Percentiles rank a stretch among this genome's conserved stretches.
These are phyloP conservation scores for Calocera viscosa DNA, from an alignment of 768 basidiomycete genomes.

Conservation along the genomic window DNA sequence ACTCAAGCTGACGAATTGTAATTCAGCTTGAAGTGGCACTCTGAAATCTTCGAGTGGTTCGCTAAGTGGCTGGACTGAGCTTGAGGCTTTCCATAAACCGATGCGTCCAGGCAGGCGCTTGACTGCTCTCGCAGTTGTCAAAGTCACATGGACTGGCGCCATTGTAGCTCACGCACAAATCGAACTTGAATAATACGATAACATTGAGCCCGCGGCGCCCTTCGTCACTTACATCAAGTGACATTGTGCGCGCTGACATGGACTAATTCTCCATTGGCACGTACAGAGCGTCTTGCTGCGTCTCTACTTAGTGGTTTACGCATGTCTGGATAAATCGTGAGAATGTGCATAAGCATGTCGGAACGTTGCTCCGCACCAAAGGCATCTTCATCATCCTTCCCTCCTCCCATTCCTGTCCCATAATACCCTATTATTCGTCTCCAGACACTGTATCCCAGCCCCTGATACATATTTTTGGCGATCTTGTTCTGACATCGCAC, in stretches of 20 bases:
- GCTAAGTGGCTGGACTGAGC: conserved; percentile 31
- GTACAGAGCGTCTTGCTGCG: conserved; percentile 24
- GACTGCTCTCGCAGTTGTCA: conserved; percentile 1
- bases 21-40: conserved; percentile 78
- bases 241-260: conserved; percentile 27
- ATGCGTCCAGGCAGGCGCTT: neutral
- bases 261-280: conserved; percentile 29
- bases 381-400: conserved; percentile 75
- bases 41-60: conserved; percentile 89
- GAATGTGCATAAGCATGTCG: neutral
- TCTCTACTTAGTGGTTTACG: conserved; percentile 34
- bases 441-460: conserved; percentile 86
- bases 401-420: conserved; percentile 53
- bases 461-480: conserved; percentile 86
- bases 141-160: conserved; percentile 13
- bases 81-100: no score
- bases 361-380: conserved; percentile 51
- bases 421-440: conserved; percentile 85
- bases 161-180: neutral
- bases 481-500: conserved; percentile 77
- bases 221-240: neutral
- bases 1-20: neutral
- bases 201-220: neutral
- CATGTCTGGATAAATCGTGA: conserved; percentile 29
- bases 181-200: neutral